Conservation (phyloP, 2,329 filamentous ascomycete genomes). For the Paecilomyces niveus region DNA sequence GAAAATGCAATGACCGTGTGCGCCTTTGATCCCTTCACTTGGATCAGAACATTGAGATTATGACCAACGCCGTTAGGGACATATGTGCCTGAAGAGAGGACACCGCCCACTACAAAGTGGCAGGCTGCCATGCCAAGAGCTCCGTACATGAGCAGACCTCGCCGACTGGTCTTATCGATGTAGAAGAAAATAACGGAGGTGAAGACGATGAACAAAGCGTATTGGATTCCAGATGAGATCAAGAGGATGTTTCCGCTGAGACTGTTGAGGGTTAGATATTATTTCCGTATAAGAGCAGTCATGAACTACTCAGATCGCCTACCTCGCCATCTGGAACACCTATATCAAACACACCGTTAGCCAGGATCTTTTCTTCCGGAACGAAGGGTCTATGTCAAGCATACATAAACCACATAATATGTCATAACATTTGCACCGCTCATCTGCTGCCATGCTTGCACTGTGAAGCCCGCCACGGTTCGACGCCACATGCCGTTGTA, state of each 20-base stretch:
- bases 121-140: slow-evolving; percentile 28
- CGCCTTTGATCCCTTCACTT: slow-evolving; percentile 46
- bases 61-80: slow-evolving; percentile 40
- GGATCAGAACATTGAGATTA: slow-evolving; percentile 48
- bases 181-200: slow-evolving; percentile 18
- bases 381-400: no score
- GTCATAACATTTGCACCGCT: slow-evolving; percentile 34
- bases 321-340: slow-evolving; percentile 32
- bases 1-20: slow-evolving; percentile 60
- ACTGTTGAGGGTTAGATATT: slow-evolving; percentile 1
- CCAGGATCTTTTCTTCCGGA: no score
- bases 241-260: slow-evolving; percentile 28
- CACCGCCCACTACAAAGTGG: slow-evolving; percentile 42
- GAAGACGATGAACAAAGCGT: slow-evolving; percentile 24
- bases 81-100: slow-evolving; percentile 34
- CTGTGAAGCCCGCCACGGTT: slow-evolving; percentile 48
- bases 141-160: slow-evolving; percentile 10
- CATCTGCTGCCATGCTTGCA: slow-evolving; percentile 52
- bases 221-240: slow-evolving; percentile 23
- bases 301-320: not conserved
- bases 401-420: slow-evolving; percentile 31
- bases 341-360: no score
- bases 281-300: not conserved
- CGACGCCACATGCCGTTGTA: slow-evolving; percentile 53
- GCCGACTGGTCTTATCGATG: slow-evolving; percentile 12